phyloP scores from a whole-genome alignment of 192 early-diverging fungal genomes.

The Rhizoclosmatium globosum region DNA sequence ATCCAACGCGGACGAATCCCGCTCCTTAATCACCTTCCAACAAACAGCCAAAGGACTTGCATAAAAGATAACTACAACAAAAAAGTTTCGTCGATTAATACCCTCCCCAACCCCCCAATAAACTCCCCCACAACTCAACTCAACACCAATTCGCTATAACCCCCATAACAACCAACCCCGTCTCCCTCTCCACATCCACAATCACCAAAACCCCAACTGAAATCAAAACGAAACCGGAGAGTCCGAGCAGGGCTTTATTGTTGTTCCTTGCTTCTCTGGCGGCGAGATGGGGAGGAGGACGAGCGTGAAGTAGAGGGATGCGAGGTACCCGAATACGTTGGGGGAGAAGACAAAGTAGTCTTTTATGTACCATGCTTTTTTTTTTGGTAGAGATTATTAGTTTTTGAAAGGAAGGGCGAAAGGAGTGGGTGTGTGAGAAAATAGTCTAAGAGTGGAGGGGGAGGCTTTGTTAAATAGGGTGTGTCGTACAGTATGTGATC shows the following conservation, averaged over 20 bases:
- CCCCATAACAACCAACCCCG: conserved; percentile 3
- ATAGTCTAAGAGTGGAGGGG: neutral
- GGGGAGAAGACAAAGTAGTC: conserved; percentile 23
- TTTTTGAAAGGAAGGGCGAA: no score
- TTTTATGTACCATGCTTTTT: neutral
- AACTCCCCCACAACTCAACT: neutral
- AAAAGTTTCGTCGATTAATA: neutral
- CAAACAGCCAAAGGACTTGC: conserved; percentile 12
- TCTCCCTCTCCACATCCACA: neutral
- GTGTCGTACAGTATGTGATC: conserved; percentile 11
- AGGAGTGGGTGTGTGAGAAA: neutral
- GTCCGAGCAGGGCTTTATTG: neutral
- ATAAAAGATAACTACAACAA: conserved; percentile 14
- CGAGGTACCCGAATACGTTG: neutral
- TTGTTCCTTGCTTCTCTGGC: neutral
- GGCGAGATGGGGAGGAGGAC: neutral
- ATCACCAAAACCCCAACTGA: neutral
- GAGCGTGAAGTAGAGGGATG: neutral
- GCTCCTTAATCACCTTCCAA: neutral
- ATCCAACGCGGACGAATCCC: neutral
- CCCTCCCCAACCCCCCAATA: neutral
- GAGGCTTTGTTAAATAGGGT: no score
- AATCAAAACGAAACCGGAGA: neutral
- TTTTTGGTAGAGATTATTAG: neutral
- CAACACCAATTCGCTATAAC: neutral